phyloP scores from a whole-genome alignment of 208 protist genomes.

The Trypanosoma platydactyli region DNA sequence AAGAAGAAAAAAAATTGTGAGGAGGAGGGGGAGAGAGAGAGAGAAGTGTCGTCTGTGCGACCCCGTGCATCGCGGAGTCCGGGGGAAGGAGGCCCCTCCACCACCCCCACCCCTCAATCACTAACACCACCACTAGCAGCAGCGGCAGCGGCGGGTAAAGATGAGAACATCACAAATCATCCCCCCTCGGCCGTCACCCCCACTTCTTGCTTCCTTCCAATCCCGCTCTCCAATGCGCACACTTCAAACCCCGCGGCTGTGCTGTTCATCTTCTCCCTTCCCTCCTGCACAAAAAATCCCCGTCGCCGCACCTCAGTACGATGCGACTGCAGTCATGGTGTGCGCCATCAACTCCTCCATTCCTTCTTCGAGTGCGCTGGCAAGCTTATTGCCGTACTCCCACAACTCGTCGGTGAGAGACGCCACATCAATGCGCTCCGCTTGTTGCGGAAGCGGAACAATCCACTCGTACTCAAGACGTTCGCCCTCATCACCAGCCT shows the following conservation, averaged over 20 bases:
- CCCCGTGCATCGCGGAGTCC: no score
- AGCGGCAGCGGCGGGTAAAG: no score
- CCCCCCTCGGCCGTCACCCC: no score
- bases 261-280: background rate
- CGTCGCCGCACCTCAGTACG: constrained; percentile 29
- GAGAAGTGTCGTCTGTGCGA: no score
- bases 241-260: background rate
- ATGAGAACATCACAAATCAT: no score
- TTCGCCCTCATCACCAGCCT: constrained; percentile 76
- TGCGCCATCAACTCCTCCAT: constrained; percentile 83
- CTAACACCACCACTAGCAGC: no score
- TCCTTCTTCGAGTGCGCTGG: constrained; percentile 60
- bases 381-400: constrained; percentile 70
- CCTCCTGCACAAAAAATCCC: background rate
- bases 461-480: constrained; percentile 91
- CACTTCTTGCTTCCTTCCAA: background rate
- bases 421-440: constrained; percentile 65
- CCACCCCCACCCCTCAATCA: no score
- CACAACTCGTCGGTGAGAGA: constrained; percentile 71
- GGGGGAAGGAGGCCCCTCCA: no score
- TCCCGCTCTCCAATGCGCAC: constrained; percentile 4
- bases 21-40: background rate
- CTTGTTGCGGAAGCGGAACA: constrained; percentile 72
- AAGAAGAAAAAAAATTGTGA: background rate
- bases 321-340: constrained; percentile 63